Percentiles rank a stretch among this genome's conserved stretches.
These are phyloP conservation scores for Lipomyces mesembrius DNA, from an alignment of 805 yeast species.

Conservation along the genomic window DNA sequence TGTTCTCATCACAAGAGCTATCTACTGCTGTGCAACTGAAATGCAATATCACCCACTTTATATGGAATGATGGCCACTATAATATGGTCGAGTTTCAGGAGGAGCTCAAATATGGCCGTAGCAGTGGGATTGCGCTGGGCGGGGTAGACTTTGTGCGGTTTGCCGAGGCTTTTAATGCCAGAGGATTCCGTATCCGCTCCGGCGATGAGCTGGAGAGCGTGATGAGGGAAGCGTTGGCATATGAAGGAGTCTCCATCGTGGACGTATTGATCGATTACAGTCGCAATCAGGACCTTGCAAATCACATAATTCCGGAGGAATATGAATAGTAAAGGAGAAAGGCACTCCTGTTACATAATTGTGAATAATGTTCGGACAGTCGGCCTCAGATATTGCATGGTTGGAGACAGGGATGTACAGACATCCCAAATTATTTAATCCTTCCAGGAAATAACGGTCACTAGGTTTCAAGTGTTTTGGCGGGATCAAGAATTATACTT, in stretches of 20 bases:
- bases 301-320: background rate
- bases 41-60: constrained; percentile 3
- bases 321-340: background rate
- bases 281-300: background rate
- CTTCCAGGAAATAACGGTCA: background rate
- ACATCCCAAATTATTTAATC: background rate
- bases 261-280: background rate
- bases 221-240: constrained; percentile 1
- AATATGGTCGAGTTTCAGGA: constrained; percentile 1
- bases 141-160: background rate
- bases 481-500: background rate
- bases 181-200: background rate
- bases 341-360: too few relatives aligned
- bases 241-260: background rate
- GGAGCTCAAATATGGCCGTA: background rate
- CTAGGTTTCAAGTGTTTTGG: background rate
- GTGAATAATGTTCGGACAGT: background rate
- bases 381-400: background rate
- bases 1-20: background rate
- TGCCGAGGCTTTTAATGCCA: background rate
- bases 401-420: background rate
- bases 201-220: background rate
- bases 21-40: background rate
- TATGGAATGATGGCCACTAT: background rate
- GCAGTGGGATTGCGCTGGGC: constrained; percentile 1